Conservation (phyloP, 2,329 filamentous ascomycete genomes). For the Alternaria conjuncta region DNA sequence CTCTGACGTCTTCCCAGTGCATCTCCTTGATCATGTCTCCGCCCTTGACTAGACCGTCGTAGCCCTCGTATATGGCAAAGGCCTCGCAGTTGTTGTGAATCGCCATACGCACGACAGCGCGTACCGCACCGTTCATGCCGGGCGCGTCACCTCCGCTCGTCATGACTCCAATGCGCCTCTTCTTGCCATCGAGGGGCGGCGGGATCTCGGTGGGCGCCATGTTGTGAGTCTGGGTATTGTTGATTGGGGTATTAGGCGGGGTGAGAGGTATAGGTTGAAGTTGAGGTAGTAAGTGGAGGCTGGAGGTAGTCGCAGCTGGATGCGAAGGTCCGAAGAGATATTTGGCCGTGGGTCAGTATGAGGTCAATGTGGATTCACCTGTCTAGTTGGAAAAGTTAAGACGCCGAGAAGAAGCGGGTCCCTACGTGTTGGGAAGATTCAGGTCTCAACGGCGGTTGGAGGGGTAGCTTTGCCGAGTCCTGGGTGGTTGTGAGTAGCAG, state of each 20-base stretch:
- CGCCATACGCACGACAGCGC: conserved; percentile 88
- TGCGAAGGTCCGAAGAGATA: conserved; percentile 11
- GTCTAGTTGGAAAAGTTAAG: conserved; percentile 22
- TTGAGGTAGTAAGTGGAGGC: conserved; percentile 7
- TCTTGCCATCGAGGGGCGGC: conserved; percentile 53
- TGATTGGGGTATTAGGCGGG: conserved; percentile 5
- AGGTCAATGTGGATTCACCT: conserved; percentile 30
- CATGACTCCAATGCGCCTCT: conserved; percentile 82
- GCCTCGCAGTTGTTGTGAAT: conserved; percentile 71
- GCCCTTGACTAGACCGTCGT: conserved; percentile 91
- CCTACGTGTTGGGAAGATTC: conserved; percentile 30
- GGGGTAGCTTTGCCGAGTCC: conserved; percentile 19
- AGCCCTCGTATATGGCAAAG: conserved; percentile 78
- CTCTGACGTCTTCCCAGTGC: conserved; percentile 91
- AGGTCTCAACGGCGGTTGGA: conserved; percentile 8
- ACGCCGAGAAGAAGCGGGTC: conserved; percentile 27
- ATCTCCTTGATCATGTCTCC: conserved; percentile 87
- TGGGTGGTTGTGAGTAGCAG: background rate
- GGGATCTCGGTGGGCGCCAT: conserved; percentile 44
- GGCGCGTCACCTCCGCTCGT: conserved; percentile 94
- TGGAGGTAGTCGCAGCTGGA: conserved; percentile 9
- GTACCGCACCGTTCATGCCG: conserved; percentile 91
- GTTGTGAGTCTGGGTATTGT: conserved; percentile 6
- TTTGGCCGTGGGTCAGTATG: conserved; percentile 29
- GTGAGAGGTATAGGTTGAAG: conserved; percentile 2